Evolutionary conservation across 2,329 filamentous ascomycete genomes (phyloP).

Genomic region (Pseudogymnoascus sp.): DNA sequence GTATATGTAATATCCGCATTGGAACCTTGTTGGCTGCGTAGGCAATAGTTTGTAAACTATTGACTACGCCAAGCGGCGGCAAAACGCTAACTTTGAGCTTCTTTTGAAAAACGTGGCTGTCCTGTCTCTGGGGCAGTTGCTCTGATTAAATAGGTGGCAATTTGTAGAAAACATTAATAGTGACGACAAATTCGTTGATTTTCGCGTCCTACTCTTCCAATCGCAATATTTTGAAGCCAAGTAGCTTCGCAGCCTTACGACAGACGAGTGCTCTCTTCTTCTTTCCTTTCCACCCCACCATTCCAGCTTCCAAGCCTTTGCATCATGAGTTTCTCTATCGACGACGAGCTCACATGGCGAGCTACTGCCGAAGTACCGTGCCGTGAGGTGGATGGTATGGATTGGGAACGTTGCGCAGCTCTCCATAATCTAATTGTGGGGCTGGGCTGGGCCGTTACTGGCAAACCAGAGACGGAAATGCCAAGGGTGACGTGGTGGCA

Average conservation of each 20-base stretch:
- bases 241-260: too few relatives aligned
- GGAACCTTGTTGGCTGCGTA: not conserved
- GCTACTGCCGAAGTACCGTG: not conserved
- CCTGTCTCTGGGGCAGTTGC: not conserved
- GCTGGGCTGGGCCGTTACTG: conserved; percentile 15
- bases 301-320: too few relatives aligned
- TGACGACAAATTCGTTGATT: not conserved
- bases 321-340: too few relatives aligned
- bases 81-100: not conserved
- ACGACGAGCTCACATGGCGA: not conserved
- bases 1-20: not conserved
- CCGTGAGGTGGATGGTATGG: conserved; percentile 15
- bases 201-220: too few relatives aligned
- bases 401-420: conserved; percentile 21
- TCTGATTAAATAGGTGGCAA: not conserved
- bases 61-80: not conserved
- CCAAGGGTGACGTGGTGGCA: conserved; percentile 18
- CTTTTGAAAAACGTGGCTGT: not conserved
- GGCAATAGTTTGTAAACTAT: too few relatives aligned
- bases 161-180: not conserved
- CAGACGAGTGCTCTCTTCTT: too few relatives aligned
- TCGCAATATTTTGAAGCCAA: too few relatives aligned
- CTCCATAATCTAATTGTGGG: conserved; percentile 19
- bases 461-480: conserved; percentile 11
- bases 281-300: too few relatives aligned